Conservation (phyloP, 73 alveolate species). For the Paramecium sexaurelia region DNA sequence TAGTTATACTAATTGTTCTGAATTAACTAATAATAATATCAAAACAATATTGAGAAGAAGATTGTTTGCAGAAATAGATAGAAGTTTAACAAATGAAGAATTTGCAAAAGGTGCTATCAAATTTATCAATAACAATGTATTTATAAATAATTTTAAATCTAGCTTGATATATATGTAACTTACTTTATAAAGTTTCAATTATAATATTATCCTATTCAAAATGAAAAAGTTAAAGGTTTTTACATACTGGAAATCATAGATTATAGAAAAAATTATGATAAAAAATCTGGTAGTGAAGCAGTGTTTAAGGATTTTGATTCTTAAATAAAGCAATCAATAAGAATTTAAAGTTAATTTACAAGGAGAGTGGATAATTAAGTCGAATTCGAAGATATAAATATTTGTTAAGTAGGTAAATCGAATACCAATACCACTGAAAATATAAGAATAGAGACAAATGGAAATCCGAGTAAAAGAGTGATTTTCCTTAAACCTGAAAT, state of each 20-base stretch:
- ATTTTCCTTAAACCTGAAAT: not conserved
- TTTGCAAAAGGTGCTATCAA: not conserved
- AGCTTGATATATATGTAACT: not conserved
- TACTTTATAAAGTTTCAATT: not conserved
- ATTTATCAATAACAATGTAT: not conserved
- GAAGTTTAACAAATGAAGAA: constrained; percentile 8
- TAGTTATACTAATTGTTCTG: constrained; percentile 39
- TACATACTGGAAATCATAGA: not conserved
- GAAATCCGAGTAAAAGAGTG: not conserved
- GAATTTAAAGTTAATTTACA: not conserved
- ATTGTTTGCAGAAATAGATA: not conserved
- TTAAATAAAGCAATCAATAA: not conserved
- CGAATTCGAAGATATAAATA: not conserved
- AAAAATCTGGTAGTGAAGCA: not conserved
- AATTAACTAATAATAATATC: not conserved
- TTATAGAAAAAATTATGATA: constrained; percentile 1
- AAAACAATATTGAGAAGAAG: not conserved
- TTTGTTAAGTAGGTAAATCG: not conserved
- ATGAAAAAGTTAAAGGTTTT: constrained; percentile 10
- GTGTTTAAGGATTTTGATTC: not conserved
- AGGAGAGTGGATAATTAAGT: not conserved
- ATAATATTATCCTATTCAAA: not conserved
- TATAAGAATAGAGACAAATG: not conserved
- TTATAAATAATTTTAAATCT: not conserved
- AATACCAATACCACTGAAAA: not conserved